Base-by-base conservation (phyloP, 225 moss, liverwort and hornwort genomes). In the Neckera pumila region DNA sequence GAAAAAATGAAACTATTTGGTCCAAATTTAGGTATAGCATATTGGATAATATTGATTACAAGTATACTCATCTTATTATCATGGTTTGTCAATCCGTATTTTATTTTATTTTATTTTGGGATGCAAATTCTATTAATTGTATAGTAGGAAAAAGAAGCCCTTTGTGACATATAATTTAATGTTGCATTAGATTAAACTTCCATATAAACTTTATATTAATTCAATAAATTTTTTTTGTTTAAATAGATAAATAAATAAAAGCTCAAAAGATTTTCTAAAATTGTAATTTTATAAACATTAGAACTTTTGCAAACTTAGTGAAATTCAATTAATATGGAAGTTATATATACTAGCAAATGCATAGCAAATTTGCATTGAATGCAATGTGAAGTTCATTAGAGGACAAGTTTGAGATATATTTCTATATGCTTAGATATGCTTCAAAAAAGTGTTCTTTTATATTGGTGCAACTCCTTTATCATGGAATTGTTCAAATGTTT, bases 21-120 rank as follows among this genome's bases (percentile, higher is more conserved):
- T 27, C 1, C 3, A 72, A 72, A 27, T 72, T 5, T 43, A 43
- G 9, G 0, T 43, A 42, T 71, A 40, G 8, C 26, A 14, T 26
- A 26, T 42, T 40, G 1, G 8, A 70, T 4, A 40, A 0, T 26
- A 26, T 26, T 71, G 3, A 9, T 67, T 67, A n/a, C 1, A 0
- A 6, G 12, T 11, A 4, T 25, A 42, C 2, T 27, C 9, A 43
- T 43, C 9, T 27, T 43, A 27, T 9, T 71, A 27, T n/a, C n/a
- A n/a, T 25, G 2, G 9, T 18, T 71, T 70, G n/a, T 67, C 2
- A 0, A 69, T 38, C 2, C 2, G 1, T 42, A 2, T 9, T 30
- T n/a, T n/a, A n/a, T n/a, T n/a, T n/a, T n/a, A n/a, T n/a, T n/a
- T n/a, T 21, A 38, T 20, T 23, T 36, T 1, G 7, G 8, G 8